A percentile compares a stretch with the other conserved stretches of the same genome.
Evolutionary conservation across 1,139 yeast genomes (phyloP).

Genomic region (Geotrichum candidum): DNA sequence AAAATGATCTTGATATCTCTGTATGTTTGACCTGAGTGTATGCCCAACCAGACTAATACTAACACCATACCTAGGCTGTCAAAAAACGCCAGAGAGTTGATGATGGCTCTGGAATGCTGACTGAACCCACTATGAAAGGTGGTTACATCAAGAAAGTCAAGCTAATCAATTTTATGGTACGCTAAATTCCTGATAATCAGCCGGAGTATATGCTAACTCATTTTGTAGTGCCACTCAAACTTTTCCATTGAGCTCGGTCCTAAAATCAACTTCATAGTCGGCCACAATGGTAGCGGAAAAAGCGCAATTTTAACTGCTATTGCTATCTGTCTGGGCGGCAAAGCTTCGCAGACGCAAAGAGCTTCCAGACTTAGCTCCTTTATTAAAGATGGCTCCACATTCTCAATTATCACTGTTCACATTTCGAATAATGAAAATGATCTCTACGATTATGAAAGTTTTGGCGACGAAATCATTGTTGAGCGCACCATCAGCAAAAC

Average conservation of each 20-base stretch:
- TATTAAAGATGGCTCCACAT: slow-evolving; percentile 69
- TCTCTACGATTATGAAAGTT: slow-evolving; percentile 57
- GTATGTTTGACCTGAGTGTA: background rate
- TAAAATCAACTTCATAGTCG: slow-evolving; percentile 81
- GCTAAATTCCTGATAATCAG: background rate
- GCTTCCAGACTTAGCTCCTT: slow-evolving; percentile 65
- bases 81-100: background rate
- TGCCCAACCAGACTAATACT: background rate
- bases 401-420: slow-evolving; percentile 55
- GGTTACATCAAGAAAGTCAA: slow-evolving; percentile 1
- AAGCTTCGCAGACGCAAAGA: slow-evolving; percentile 84
- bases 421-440: slow-evolving; percentile 55
- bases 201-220: background rate
- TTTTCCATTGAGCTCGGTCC: slow-evolving; percentile 77
- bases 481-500: slow-evolving; percentile 47
- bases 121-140: background rate
- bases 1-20: background rate
- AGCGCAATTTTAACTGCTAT: slow-evolving; percentile 89
- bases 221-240: slow-evolving; percentile 61
- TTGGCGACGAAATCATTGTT: slow-evolving; percentile 62
- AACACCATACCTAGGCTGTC: background rate
- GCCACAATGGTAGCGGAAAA: slow-evolving; percentile 94
- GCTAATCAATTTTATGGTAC: slow-evolving; percentile 7
- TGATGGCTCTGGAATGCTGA: background rate
- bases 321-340: slow-evolving; percentile 88